A percentile compares a stretch with the other conserved stretches of the same genome.
Evolutionary conservation across 2,329 filamentous ascomycete genomes (phyloP).

Genomic region (Alternaria arbusti): DNA sequence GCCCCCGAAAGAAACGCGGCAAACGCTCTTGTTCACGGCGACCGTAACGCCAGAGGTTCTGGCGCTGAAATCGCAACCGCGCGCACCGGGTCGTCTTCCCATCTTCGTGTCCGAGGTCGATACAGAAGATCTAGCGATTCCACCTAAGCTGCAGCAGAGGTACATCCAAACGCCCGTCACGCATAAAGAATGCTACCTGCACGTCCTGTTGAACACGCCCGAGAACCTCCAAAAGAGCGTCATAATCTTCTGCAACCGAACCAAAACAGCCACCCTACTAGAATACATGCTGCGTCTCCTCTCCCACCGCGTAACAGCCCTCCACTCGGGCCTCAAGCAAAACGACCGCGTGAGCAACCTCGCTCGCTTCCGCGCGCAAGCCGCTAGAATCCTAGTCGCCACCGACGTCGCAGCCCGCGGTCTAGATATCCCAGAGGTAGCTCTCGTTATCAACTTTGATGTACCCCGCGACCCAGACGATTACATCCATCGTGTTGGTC

Average conservation of each 20-base stretch:
- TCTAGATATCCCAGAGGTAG: conserved; percentile 92
- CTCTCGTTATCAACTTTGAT: conserved; percentile 92
- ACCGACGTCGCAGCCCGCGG: conserved; percentile 95
- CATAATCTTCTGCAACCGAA: conserved; percentile 96
- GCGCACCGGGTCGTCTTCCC: conserved; percentile 72
- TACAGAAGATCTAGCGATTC: conserved; percentile 74
- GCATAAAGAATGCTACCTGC: conserved; percentile 93
- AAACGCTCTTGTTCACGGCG: conserved; percentile 94
- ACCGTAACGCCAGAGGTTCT: conserved; percentile 93
- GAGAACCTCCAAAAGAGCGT: conserved; percentile 75
- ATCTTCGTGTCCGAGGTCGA: conserved; percentile 91
- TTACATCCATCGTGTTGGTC: conserved; percentile 95
- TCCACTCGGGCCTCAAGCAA: conserved; percentile 88
- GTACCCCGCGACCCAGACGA: conserved; percentile 95
- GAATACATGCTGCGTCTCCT: conserved; percentile 87
- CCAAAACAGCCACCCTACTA: conserved; percentile 83
- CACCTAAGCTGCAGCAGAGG: conserved; percentile 79
- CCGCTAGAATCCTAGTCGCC: conserved; percentile 87
- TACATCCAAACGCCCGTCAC: conserved; percentile 89
- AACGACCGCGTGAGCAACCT: conserved; percentile 85
- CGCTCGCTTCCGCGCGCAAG: conserved; percentile 86
- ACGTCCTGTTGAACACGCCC: conserved; percentile 79
- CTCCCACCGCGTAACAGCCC: conserved; percentile 85
- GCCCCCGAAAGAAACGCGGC: conserved; percentile 77
- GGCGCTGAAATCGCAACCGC: conserved; percentile 80